Percentiles rank a stretch among this genome's conserved stretches.
These are phyloP conservation scores for Cantharellus anzutake DNA, from an alignment of 768 basidiomycete species.

Conservation along the genomic window DNA sequence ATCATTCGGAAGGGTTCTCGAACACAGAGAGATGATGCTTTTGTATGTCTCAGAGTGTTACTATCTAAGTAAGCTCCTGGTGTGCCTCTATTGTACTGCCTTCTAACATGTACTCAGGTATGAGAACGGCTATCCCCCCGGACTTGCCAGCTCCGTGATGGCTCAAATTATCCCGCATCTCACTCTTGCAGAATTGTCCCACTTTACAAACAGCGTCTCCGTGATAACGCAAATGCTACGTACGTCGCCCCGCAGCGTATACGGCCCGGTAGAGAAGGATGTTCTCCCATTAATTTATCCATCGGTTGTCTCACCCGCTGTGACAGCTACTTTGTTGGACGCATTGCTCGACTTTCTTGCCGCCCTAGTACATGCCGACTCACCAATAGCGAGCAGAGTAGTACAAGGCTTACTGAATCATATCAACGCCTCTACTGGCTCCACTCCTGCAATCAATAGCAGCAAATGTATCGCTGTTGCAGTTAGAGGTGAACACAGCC, in stretches of 20 bases:
- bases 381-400: constrained; percentile 62
- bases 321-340: constrained; percentile 62
- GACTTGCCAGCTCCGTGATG: constrained; percentile 43
- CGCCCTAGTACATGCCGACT: constrained; percentile 65
- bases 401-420: constrained; percentile 62
- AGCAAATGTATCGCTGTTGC: constrained; percentile 75
- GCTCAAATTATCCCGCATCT: constrained; percentile 61
- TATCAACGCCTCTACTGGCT: constrained; percentile 32
- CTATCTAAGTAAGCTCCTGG: constrained; percentile 24
- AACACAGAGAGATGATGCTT: constrained; percentile 59
- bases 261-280: constrained; percentile 59
- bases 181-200: constrained; percentile 52
- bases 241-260: constrained; percentile 42
- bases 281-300: constrained; percentile 44
- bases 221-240: constrained; percentile 51
- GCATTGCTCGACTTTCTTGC: constrained; percentile 67
- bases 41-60: constrained; percentile 54
- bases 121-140: constrained; percentile 28
- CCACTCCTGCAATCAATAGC: constrained; percentile 36
- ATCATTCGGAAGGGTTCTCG: constrained; percentile 65
- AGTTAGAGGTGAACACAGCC: constrained; percentile 44
- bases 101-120: constrained; percentile 20
- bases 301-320: constrained; percentile 59
- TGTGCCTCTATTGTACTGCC: not conserved
- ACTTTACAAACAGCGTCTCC: constrained; percentile 52